These are phyloP conservation scores for Xylariaceae sp. DNA, from an alignment of 2,329 filamentous ascomycete species.

Conservation along the genomic window DNA sequence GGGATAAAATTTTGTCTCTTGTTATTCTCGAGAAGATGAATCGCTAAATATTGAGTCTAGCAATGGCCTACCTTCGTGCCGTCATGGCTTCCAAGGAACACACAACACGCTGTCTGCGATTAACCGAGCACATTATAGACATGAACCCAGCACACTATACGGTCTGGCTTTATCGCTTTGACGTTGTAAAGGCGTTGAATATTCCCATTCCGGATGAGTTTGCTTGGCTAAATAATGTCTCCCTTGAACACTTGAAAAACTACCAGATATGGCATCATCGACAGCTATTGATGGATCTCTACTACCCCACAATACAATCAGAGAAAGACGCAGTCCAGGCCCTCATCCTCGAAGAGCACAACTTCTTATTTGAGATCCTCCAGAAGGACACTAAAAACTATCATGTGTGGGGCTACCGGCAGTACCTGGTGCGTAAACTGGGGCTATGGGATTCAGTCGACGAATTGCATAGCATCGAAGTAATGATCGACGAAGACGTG, in stretches of 20 bases:
- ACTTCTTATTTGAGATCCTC: constrained; percentile 77
- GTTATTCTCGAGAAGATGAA: neutral
- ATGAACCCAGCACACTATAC: constrained; percentile 98
- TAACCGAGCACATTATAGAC: constrained; percentile 84
- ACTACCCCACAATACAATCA: constrained; percentile 48
- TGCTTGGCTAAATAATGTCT: constrained; percentile 77
- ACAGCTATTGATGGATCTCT: constrained; percentile 57
- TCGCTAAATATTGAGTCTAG: constrained; percentile 36
- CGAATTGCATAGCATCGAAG: constrained; percentile 66
- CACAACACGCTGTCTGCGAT: constrained; percentile 67
- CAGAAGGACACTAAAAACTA: constrained; percentile 91
- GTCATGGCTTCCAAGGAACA: constrained; percentile 86
- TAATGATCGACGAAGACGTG: constrained; percentile 71
- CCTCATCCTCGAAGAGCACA: constrained; percentile 60
- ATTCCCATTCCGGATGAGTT: constrained; percentile 67
- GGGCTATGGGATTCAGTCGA: constrained; percentile 49
- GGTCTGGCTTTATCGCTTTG: constrained; percentile 92
- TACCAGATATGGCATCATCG: constrained; percentile 94
- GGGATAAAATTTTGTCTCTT: neutral
- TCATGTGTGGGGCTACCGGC: constrained; percentile 95
- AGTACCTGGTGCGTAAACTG: constrained; percentile 60
- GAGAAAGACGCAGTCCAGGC: constrained; percentile 35
- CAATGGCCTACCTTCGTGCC: constrained; percentile 86
- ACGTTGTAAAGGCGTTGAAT: constrained; percentile 63
- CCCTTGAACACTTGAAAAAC: constrained; percentile 84